phyloP scores from a whole-genome alignment of 129 eudicot genomes.

The Escallonia rubra region DNA sequence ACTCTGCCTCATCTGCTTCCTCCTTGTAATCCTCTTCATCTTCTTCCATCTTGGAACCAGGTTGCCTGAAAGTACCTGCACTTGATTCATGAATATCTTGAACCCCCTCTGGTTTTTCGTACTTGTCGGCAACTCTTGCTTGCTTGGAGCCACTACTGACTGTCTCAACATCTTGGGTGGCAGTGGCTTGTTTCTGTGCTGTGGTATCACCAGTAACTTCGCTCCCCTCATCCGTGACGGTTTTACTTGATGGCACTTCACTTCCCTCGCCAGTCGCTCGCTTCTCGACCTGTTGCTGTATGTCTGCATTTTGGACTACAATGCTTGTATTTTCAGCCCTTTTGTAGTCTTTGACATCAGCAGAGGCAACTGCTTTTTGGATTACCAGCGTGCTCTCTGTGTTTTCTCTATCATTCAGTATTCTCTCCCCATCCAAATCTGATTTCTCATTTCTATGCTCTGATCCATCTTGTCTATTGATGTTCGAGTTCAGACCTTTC shows the following conservation, averaged over 20 bases:
- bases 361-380: background rate
- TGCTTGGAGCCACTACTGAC: background rate
- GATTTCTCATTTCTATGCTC: constrained; percentile 1
- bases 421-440: background rate
- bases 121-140: background rate
- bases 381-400: background rate
- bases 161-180: background rate
- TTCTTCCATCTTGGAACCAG: constrained; percentile 5
- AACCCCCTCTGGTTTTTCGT: constrained; percentile 7
- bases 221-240: background rate
- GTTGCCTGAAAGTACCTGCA: background rate
- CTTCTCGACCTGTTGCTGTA: background rate
- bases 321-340: background rate
- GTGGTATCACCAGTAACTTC: background rate
- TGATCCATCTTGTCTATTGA: background rate
- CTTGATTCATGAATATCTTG: constrained; percentile 11
- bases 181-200: constrained; percentile 1
- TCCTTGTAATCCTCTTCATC: constrained; percentile 3
- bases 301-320: background rate
- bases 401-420: background rate
- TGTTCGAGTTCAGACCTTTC: background rate
- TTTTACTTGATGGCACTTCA: background rate
- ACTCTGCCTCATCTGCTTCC: constrained; percentile 9
- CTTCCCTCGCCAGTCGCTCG: background rate
- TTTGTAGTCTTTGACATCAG: background rate